Base-by-base conservation (phyloP, 1,139 yeast genomes). In the Hansenula lynferdii region DNA sequence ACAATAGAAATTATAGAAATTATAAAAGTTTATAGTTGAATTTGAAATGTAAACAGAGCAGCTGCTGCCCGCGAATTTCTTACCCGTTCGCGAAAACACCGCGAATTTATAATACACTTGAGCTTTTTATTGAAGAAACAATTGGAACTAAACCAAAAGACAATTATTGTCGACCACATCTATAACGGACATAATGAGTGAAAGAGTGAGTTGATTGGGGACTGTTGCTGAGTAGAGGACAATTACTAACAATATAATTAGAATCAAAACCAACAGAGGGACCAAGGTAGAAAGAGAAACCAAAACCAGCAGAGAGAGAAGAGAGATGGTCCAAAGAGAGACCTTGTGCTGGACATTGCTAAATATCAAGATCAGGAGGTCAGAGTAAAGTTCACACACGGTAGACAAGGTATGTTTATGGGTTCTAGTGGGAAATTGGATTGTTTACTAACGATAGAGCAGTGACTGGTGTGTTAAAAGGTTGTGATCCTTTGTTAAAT, bases 401-500 rank as follows among this genome's bases (percentile, higher is more conserved):
- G 96, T 12, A 76, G 97, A 58, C 72, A 69, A 45, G 58, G 64
- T 60, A 39, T 26, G 54, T 52, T 8, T 12, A 14, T 14, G 25
- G 11, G 10, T 10, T n/a, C 17, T 4, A 4, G 23, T 18, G 12
- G 3, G 23, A 14, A 5, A 11, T 11, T 10, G 8, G 12, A 22
- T 3, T 31, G 25, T 15, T 5, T 11, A 41, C 40, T 25, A 11
- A 24, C 15, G n/a, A n/a, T 12, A 17, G 11, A 28, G 67, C 69
- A 57, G 80, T 90, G 9, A 70, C 72, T 20, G 98, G 98, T 19
- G 64, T 67, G 1, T 72, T 92, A 51, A 86, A 85, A 54, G 97
- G 98, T 16, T 89, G 75, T 58, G 98, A 92, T 60, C 95, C 85
- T 60, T 72, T 89, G 61, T 84, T 90, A 95, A 92, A 92, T 64